Percentiles rank a stretch among this genome's conserved stretches.
Conservation (phyloP, 352 stramenopile species). For the Phytophthora citricola region DNA sequence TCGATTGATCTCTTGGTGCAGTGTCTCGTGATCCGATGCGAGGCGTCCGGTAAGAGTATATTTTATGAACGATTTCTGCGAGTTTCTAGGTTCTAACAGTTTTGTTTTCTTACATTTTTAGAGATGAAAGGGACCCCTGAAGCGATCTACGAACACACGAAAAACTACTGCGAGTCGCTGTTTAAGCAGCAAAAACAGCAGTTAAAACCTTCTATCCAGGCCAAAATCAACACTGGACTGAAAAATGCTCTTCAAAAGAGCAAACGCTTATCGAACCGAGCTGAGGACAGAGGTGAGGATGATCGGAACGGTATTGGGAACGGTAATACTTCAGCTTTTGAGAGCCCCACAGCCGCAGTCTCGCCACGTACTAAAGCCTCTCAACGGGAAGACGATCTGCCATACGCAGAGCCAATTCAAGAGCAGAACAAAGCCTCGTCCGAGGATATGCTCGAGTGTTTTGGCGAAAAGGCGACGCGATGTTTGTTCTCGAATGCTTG, state of each 20-base stretch:
- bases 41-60: slow-evolving; percentile 63
- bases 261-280: slow-evolving; percentile 53
- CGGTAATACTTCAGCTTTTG: slow-evolving; percentile 21
- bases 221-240: slow-evolving; percentile 85
- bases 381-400: slow-evolving; percentile 76
- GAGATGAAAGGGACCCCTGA: slow-evolving; percentile 64
- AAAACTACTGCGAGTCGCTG: slow-evolving; percentile 74
- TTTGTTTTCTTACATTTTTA: slow-evolving; percentile 17
- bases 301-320: slow-evolving; percentile 6
- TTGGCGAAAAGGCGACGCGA: slow-evolving; percentile 77
- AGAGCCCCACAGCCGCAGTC: slow-evolving; percentile 20
- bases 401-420: slow-evolving; percentile 80
- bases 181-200: slow-evolving; percentile 76
- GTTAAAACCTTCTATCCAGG: slow-evolving; percentile 79
- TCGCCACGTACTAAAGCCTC: slow-evolving; percentile 60
- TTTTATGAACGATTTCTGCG: not conserved
- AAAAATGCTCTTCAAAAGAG: slow-evolving; percentile 71
- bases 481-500: slow-evolving; percentile 86
- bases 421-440: slow-evolving; percentile 65
- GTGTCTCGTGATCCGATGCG: slow-evolving; percentile 73
- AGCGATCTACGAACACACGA: slow-evolving; percentile 77
- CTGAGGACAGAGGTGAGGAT: slow-evolving; percentile 12
- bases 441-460: slow-evolving; percentile 49
- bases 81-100: not conserved
- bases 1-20: slow-evolving; percentile 79